These are phyloP conservation scores for Clitopilus passeckerianus DNA, from an alignment of 768 basidiomycete species.

Conservation along the genomic window DNA sequence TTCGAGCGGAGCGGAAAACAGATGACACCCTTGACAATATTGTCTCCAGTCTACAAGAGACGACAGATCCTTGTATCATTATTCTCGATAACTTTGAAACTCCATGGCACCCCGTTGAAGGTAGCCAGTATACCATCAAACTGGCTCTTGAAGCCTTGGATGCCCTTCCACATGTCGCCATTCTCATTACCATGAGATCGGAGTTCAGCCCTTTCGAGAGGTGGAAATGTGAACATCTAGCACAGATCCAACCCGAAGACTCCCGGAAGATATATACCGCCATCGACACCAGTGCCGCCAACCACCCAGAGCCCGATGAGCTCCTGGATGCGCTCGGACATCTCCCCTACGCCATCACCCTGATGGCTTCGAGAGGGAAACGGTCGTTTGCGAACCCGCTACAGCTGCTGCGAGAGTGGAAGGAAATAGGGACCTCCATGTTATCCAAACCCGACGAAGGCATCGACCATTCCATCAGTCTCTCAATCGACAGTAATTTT, in stretches of 20 bases:
- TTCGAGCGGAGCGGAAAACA: constrained; percentile 15
- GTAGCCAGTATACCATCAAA: constrained; percentile 15
- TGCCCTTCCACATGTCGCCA: constrained; percentile 18
- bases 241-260: constrained; percentile 11
- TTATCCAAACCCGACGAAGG: constrained; percentile 3
- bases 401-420: constrained; percentile 2
- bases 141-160: constrained; percentile 18
- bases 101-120: constrained; percentile 22
- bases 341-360: constrained; percentile 26
- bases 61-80: constrained; percentile 20
- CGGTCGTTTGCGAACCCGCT: neutral
- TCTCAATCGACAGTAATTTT: constrained; percentile 5
- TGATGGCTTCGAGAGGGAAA: constrained; percentile 21
- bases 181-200: constrained; percentile 29
- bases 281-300: constrained; percentile 12
- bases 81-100: constrained; percentile 38
- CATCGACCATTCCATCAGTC: constrained; percentile 6
- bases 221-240: constrained; percentile 14
- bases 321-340: constrained; percentile 18
- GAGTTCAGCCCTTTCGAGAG: constrained; percentile 19
- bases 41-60: constrained; percentile 13
- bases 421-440: neutral
- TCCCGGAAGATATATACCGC: constrained; percentile 15
- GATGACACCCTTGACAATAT: constrained; percentile 14
- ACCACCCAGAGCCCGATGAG: constrained; percentile 14